Base-by-base conservation (phyloP, 2,329 filamentous ascomycete genomes). In the Periconia digitata region DNA sequence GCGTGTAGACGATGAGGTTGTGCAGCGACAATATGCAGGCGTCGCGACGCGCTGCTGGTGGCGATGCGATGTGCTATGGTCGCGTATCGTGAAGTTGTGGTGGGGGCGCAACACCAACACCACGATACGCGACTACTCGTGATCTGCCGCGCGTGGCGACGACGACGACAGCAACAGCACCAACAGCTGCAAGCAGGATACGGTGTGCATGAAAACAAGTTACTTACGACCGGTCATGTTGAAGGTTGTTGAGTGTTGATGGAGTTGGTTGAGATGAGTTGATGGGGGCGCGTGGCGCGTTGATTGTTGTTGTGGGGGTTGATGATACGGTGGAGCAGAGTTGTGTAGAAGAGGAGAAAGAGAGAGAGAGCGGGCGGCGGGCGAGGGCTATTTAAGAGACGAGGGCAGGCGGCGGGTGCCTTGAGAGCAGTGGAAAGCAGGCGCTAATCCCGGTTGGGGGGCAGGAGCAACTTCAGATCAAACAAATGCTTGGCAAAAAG, bases 151-250 rank as follows among this genome's bases (percentile, higher is more conserved):
- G 36, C 15, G 27, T 16, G 36, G 39, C 47, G 43, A 46, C 43
- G 44, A 43, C 50, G 44, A 48, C 44, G 42, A 43, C 51, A 22
- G 47, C 55, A 49, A 45, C 51, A 23, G 43, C 56, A 47, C 49
- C 57, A 35, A 49, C 51, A 51, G 53, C 58, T 56, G 58, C 51
- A 49, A 51, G 50, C 40, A 48, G 51, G 46, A 56, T 41, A 32
- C 50, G 10, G 40, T 44, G 47, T 41, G 44, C 18, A 54, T 35
- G 46, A 16, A 50, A 44, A 51, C 15, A 22, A 43, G 32, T 32
- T 63, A 74, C 72, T 73, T 68, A 74, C 72, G 72, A 69, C 72
- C 72, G 72, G 72, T 72, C 72, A 74, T 74, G 52, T 61, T 74
- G 66, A 48, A 48, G 54, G 55, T 50, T 53, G 45, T 49, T 64